These are phyloP conservation scores for Lupinus albus DNA, from an alignment of 306 rosid genomes.

Conservation along the genomic window DNA sequence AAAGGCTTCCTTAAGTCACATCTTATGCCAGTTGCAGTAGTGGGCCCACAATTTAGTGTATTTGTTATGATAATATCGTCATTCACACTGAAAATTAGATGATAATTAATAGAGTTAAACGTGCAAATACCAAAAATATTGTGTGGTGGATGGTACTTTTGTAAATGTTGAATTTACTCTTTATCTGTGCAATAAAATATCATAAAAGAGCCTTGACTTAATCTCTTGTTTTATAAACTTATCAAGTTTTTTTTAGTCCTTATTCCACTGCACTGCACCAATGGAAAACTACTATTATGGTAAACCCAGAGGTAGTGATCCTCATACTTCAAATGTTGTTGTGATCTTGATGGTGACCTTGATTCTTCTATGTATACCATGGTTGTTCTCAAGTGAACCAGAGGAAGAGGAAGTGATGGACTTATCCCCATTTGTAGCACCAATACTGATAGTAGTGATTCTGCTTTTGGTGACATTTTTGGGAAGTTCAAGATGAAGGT, in stretches of 20 bases:
- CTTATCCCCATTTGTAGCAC: constrained; percentile 35
- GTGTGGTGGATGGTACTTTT: constrained; percentile 40
- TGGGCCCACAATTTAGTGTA: constrained; percentile 34
- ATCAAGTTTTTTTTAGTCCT: constrained; percentile 1
- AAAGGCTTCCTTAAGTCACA: background rate
- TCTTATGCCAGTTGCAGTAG: background rate
- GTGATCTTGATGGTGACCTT: constrained; percentile 57
- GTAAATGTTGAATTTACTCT: constrained; percentile 2
- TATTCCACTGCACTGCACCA: constrained; percentile 20
- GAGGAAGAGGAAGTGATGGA: constrained; percentile 8
- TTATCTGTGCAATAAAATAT: constrained; percentile 3
- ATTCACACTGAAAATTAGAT: constrained; percentile 27
- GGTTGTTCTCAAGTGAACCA: constrained; percentile 40
- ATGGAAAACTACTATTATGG: constrained; percentile 57
- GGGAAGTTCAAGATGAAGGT: constrained; percentile 28
- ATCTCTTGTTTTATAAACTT: constrained; percentile 23
- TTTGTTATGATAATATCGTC: constrained; percentile 28
- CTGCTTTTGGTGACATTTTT: constrained; percentile 51
- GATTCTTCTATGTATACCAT: constrained; percentile 51
- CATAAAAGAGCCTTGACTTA: constrained; percentile 26
- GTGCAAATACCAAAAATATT: constrained; percentile 25
- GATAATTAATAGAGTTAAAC: constrained; percentile 15
- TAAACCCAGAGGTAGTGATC: constrained; percentile 40
- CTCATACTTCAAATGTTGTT: constrained; percentile 48
- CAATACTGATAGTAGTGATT: constrained; percentile 50